Evolutionary conservation across 164 flowering plant genomes (phyloP).

Genomic region (Chimonanthus praecox): DNA sequence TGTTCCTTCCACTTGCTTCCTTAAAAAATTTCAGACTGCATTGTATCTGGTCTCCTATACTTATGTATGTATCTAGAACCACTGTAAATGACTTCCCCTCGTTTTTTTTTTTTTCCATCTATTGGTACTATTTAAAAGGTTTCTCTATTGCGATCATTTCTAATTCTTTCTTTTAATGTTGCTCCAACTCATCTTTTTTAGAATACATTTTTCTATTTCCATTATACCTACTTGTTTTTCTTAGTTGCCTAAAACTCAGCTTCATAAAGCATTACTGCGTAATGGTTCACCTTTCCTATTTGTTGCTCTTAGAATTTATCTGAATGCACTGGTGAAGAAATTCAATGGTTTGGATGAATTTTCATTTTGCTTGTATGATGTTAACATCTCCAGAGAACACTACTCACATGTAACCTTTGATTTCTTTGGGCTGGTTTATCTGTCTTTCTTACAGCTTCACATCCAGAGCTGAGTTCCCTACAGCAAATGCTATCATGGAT

Average conservation of each 20-base stretch:
- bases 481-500: conserved; percentile 64
- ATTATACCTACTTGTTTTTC: background rate
- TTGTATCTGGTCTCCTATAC: no score
- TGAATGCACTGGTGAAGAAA: no score
- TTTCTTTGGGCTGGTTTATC: background rate
- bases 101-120: no score
- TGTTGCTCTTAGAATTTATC: no score
- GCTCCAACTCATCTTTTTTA: background rate
- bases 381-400: background rate
- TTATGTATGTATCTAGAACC: no score
- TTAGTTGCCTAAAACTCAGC: background rate
- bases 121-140: background rate
- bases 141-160: background rate
- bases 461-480: conserved; percentile 72
- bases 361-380: background rate
- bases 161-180: no score
- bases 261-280: no score
- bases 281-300: no score
- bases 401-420: background rate
- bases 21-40: no score
- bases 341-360: background rate
- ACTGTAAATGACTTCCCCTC: background rate
- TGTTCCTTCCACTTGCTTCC: no score
- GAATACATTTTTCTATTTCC: background rate
- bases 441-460: conserved; percentile 46